Base-by-base conservation (phyloP, 768 basidiomycete species). In the Hygrophorus russula region DNA sequence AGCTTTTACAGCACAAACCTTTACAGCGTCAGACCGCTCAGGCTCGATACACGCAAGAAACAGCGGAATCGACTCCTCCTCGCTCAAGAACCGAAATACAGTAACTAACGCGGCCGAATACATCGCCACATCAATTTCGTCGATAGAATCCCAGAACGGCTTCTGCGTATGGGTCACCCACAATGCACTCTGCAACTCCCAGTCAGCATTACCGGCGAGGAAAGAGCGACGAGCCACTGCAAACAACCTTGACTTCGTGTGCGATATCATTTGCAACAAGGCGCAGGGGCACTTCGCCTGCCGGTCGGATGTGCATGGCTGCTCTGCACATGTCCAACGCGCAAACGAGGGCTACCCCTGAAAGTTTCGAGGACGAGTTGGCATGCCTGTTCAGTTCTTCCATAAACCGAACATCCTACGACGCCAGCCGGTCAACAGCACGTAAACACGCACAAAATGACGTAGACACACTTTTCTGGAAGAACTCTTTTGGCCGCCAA, bases 11-110 rank as follows among this genome's bases (percentile, higher is more conserved):
- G 73, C 89, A 46, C 76, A 76, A 9, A 82, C 74, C 65, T 91
- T 91, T 51, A 87, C 76, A 1, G 82, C 81, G 18, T 89, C 84
- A 1, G 85, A 82, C 24, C 82, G 74, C 51, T 88, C 83, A 7
- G 87, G 76, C 44, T 82, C 78, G 33, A 89, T 56, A 49, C 86
- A 85, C 11, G 66, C 65, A 15, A 64, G 53, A 54, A 91, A 85
- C 5, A 89, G 53, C 0, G 67, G 66, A 5, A 79, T 37, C 2
- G 76, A 68, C 31, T 86, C 81, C 35, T 78, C 73, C 34, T 69
- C 63, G 0, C 82, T 72, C 15, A 86, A 57, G 51, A 82, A 85
- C 11, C 85, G 74, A 57, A 74, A 91, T 8, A 89, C 58, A 1
- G 74, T 71, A 2, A 81, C 81, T 7, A 96, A 63, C 0, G 78